Percentiles rank a stretch among this genome's conserved stretches.
These are phyloP conservation scores for Backusella mclennaniae DNA, from an alignment of 192 early-diverging fungal genomes.

Conservation along the genomic window DNA sequence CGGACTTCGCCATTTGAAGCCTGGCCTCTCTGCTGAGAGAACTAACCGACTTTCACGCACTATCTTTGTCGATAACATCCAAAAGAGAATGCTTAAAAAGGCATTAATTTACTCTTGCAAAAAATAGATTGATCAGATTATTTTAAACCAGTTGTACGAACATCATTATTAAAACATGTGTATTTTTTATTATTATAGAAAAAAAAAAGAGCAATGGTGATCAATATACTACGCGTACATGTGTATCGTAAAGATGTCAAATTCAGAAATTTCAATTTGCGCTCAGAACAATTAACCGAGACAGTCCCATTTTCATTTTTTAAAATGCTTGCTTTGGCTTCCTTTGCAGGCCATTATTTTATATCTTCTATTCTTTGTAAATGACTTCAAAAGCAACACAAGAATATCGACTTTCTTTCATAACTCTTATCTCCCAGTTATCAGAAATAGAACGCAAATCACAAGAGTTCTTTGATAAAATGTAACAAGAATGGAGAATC, in stretches of 20 bases:
- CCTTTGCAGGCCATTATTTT: not conserved
- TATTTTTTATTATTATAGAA: not conserved
- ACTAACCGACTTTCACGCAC: conserved; percentile 30
- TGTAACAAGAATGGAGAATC: conserved; percentile 11
- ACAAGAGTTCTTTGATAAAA: conserved; percentile 36
- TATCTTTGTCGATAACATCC: conserved; percentile 23
- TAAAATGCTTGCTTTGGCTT: not conserved
- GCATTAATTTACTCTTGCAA: conserved; percentile 34
- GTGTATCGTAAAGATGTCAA: too few species aligned
- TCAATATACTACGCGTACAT: too few species aligned
- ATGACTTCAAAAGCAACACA: conserved; percentile 36
- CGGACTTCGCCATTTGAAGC: conserved; percentile 39
- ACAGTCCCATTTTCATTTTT: not conserved
- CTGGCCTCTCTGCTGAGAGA: conserved; percentile 31
- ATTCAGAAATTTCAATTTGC: too few species aligned
- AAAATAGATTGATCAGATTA: not conserved
- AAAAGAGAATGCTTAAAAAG: conserved; percentile 39
- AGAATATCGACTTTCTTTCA: conserved; percentile 33
- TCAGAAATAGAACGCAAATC: conserved; percentile 32
- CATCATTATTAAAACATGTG: not conserved
- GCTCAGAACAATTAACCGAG: too few species aligned
- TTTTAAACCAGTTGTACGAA: not conserved
- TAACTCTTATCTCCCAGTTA: conserved; percentile 33
- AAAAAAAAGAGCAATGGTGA: not conserved
- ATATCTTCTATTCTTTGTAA: not conserved